Base-by-base conservation (phyloP, 805 yeast genomes). In the Kodamaea jinghongensis region DNA sequence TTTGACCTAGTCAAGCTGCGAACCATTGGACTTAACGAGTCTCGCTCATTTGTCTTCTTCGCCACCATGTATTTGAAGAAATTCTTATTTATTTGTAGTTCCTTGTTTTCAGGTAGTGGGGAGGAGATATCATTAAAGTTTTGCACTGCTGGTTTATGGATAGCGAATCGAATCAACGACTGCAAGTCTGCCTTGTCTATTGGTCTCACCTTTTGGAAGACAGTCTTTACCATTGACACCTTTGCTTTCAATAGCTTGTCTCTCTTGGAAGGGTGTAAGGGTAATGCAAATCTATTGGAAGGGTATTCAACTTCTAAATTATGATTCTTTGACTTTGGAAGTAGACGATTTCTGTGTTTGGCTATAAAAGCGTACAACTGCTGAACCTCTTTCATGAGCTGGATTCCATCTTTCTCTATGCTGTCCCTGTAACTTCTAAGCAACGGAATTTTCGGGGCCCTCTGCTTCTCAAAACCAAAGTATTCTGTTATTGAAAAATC, bases 221-320 rank as follows among this genome's bases (percentile, higher is more conserved):
- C 28, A 6, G 32, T 25, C 40, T 61, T 62, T 2, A 60, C 44
- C 10, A 52, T 36, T 7, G 48, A 54, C 7, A 68, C 44, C 27
- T 58, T 54, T 15, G 41, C 41, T 16, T 48, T 49, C 16, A 67
- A 48, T n/a, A 52, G 41, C 25, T 49, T 44, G 39, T 67, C 63
- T 28, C 65, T 41, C 15, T 47, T 46, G 3, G 51, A 48, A 9
- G 58, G 54, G 38, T 64, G 59, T 3, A 55, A 38, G 1, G 73
- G 71, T 4, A 48, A 39, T 1, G 66, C 72, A 33, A 46, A 54
- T 23, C 60, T 45, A 28, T 54, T 55, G 3, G 67, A 52, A 17
- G 60, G 58, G 36, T 60, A 65, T 2, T 55, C 26, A 3, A 58
- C 65, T 33, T 65, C 71, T 11, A 68, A 46, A 4, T 59, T 55